Conservation (phyloP, 1,139 yeast species). For the Geotrichum aggregatum region DNA sequence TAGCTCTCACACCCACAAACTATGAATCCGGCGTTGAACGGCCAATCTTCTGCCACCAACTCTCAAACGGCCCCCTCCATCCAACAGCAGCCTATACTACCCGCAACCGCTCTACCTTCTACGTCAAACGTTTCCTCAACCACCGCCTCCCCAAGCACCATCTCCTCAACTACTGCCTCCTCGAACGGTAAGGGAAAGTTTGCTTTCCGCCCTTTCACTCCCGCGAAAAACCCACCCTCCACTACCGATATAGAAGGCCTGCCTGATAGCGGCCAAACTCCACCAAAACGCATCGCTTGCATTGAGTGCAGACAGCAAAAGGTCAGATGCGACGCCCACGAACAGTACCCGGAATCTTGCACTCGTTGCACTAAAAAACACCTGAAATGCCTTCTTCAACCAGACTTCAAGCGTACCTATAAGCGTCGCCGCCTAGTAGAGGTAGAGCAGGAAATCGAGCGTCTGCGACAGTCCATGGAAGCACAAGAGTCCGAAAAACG, state of each 20-base stretch:
- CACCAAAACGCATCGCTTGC: slow-evolving; percentile 70
- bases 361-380: slow-evolving; percentile 70
- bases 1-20: too few species aligned
- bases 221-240: not conserved
- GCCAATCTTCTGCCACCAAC: too few species aligned
- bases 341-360: slow-evolving; percentile 75
- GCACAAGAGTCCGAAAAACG: slow-evolving; percentile 25
- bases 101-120: too few species aligned
- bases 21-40: too few species aligned
- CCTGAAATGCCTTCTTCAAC: slow-evolving; percentile 64
- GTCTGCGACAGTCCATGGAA: slow-evolving; percentile 57
- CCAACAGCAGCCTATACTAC: too few species aligned
- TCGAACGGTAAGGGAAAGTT: slow-evolving; percentile 5
- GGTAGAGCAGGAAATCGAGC: slow-evolving; percentile 73
- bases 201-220: slow-evolving; percentile 5
- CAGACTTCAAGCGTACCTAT: slow-evolving; percentile 82
- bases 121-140: too few species aligned
- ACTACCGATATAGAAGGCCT: not conserved
- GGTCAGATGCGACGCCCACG: slow-evolving; percentile 81
- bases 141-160: not conserved
- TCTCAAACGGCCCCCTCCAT: too few species aligned
- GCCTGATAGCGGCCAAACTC: not conserved
- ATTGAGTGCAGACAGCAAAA: slow-evolving; percentile 96
- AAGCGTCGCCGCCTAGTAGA: slow-evolving; percentile 74
- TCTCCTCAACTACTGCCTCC: too few species aligned